These are phyloP conservation scores for Xylaria sp. DNA, from an alignment of 2,329 filamentous ascomycete species.

Conservation along the genomic window DNA sequence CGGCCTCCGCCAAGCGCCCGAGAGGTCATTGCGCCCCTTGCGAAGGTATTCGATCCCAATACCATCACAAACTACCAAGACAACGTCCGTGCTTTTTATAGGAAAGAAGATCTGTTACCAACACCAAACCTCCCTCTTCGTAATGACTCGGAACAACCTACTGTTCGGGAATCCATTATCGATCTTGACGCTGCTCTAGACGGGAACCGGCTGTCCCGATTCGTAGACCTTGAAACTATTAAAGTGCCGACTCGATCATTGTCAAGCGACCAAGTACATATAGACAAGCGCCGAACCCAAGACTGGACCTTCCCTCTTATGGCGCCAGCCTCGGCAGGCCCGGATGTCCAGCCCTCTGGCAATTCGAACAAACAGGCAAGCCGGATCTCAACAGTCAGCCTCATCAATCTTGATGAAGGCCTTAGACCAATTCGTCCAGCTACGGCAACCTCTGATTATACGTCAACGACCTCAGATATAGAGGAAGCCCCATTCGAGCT, in stretches of 20 bases:
- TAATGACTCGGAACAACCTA: conserved; percentile 58
- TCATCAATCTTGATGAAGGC: conserved; percentile 47
- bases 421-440: conserved; percentile 56
- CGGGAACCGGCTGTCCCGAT: conserved; percentile 61
- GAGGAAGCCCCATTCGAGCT: conserved; percentile 62
- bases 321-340: conserved; percentile 58
- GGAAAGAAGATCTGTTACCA: too few species aligned
- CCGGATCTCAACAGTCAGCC: too few species aligned
- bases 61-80: conserved; percentile 69
- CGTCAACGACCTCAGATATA: conserved; percentile 50
- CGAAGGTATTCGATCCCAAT: conserved; percentile 70
- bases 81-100: conserved; percentile 66
- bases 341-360: conserved; percentile 59
- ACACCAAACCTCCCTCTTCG: conserved; percentile 64
- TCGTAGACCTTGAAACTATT: conserved; percentile 67
- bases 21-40: conserved; percentile 64
- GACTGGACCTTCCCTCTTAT: conserved; percentile 66
- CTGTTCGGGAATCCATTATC: conserved; percentile 66
- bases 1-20: conserved; percentile 63
- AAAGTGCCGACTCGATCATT: conserved; percentile 50
- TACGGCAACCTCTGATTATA: conserved; percentile 54
- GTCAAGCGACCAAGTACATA: conserved; percentile 63
- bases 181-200: conserved; percentile 67
- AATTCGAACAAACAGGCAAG: too few species aligned
- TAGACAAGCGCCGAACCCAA: conserved; percentile 57